phyloP scores from a whole-genome alignment of 2,329 filamentous ascomycete genomes.

The Parastagonospora avenae region DNA sequence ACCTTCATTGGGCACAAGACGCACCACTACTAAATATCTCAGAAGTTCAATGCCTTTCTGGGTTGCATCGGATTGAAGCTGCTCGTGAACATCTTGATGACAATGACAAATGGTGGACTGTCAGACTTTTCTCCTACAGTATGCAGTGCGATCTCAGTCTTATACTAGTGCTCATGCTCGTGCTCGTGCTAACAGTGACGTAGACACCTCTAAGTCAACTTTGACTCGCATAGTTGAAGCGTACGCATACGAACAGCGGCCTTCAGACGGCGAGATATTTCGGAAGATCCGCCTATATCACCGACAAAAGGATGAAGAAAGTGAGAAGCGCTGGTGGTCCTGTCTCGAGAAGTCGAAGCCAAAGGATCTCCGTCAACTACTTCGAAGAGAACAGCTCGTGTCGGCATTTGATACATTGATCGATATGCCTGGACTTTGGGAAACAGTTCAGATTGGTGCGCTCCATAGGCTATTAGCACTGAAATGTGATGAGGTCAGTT shows the following conservation, averaged over 20 bases:
- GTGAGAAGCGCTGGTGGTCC: slow-evolving; percentile 22
- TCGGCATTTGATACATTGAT: slow-evolving; percentile 20
- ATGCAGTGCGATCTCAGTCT: too few relatives aligned
- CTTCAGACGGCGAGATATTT: slow-evolving; percentile 24
- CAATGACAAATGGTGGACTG: slow-evolving; percentile 27
- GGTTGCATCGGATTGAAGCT: slow-evolving; percentile 19
- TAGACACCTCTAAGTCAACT: slow-evolving; percentile 9
- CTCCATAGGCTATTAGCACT: slow-evolving; percentile 22
- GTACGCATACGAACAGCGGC: slow-evolving; percentile 19
- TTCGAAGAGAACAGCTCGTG: slow-evolving; percentile 11
- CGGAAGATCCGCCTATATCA: slow-evolving; percentile 25
- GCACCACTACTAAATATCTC: slow-evolving; percentile 11
- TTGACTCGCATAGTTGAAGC: slow-evolving; percentile 14
- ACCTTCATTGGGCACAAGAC: slow-evolving; percentile 10
- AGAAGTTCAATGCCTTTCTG: slow-evolving; percentile 18
- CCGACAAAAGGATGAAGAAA: slow-evolving; percentile 7
- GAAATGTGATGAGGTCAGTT: slow-evolving; percentile 23
- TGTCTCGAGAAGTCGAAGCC: slow-evolving; percentile 20
- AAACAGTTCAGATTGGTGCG: slow-evolving; percentile 21
- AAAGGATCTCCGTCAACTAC: slow-evolving; percentile 22
- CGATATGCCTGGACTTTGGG: slow-evolving; percentile 25
- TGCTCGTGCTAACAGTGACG: not conserved
- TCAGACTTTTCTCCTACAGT: slow-evolving; percentile 22
- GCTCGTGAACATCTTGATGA: slow-evolving; percentile 16
- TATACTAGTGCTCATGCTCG: not conserved